Conservation (phyloP, 805 yeast genomes). For the Candida gorgasii region DNA sequence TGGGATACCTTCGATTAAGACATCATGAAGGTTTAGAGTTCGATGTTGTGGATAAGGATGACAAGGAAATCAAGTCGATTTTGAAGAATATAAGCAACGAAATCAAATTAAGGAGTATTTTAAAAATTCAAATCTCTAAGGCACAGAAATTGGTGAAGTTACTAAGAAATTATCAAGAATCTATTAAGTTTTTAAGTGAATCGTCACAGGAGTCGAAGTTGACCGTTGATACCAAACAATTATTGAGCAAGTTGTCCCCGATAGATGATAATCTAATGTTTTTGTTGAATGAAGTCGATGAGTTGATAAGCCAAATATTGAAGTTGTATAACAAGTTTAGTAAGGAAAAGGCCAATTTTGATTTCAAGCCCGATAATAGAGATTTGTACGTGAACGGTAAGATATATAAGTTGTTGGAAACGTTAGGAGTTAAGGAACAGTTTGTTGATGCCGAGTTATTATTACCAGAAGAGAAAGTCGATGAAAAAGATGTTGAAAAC, state of each 20-base stretch:
- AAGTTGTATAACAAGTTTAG: constrained; percentile 26
- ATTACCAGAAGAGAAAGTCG: not conserved
- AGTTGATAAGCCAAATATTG: constrained; percentile 31
- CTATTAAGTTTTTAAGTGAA: constrained; percentile 28
- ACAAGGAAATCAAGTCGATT: constrained; percentile 31
- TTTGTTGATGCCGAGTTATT: constrained; percentile 6
- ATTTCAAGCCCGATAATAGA: constrained; percentile 31
- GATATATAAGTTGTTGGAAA: constrained; percentile 32
- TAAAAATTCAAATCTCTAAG: constrained; percentile 40
- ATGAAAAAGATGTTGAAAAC: constrained; percentile 9
- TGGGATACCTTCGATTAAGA: constrained; percentile 65
- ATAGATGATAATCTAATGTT: constrained; percentile 49
- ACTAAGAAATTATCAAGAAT: constrained; percentile 31
- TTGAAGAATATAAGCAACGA: constrained; percentile 44
- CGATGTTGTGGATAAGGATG: constrained; percentile 17
- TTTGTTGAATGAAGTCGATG: constrained; percentile 43
- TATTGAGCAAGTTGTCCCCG: constrained; percentile 42
- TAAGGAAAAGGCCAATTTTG: constrained; percentile 24
- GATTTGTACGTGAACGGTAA: constrained; percentile 44
- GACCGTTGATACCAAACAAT: constrained; percentile 21
- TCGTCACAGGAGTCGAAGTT: constrained; percentile 14
- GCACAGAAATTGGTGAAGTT: constrained; percentile 36
- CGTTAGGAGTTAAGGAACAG: constrained; percentile 20
- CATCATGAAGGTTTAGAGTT: constrained; percentile 63
- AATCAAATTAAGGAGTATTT: constrained; percentile 40